Evolutionary conservation across 495 filamentous ascomycete species (phyloP), one percentile per base, ranked within the genome.

Genomic region (Lasiosphaeria hispida): DNA sequence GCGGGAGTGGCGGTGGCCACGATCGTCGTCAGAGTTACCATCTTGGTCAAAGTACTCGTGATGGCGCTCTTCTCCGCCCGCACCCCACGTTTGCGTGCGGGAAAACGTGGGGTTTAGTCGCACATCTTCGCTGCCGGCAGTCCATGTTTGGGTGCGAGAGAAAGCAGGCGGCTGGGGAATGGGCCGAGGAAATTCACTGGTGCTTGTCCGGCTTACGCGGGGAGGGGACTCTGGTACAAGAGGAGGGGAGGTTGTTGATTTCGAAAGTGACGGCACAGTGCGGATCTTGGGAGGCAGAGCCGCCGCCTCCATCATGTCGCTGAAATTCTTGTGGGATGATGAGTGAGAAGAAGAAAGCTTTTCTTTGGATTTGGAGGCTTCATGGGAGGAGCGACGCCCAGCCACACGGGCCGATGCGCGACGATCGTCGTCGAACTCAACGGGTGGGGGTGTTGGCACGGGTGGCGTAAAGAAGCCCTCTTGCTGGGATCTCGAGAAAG

Each of bases 301-400:
- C 23, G 23, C 23, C 23, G 23, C 23, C 23, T 30, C 23, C 23
- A 30, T 30, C 23, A 30, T 30, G 17, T 72, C 67, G 11, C 73
- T 52, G 13, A 67, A 52, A 15, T 63, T 39, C 69, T 66, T 48
- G 60, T 54, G 7, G 17, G 17, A 15, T 4, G 35, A 33, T 15
- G 60, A 50, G 33, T 72, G 71, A 48, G 68, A 70, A 50, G 67
- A 64, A 14, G 62, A 47, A 42, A 71, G 63, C 55, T 76, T 70
- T 19, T 71, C 71, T 18, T 67, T 68, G 15, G 69, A 69, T 38
- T 62, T 66, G 4, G 72, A 68, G 7, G 69, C 68, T 33, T 78
- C 73, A 13, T 77, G 69, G 10, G 76, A 76, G 55, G 71, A 65
- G 19, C 75, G 72, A 14, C 77, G 75, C 4, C 48, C 55, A 1